Percentiles rank a stretch among this genome's conserved stretches.
Conservation (phyloP, 768 basidiomycete species). For the Hypholoma fasciculare region DNA sequence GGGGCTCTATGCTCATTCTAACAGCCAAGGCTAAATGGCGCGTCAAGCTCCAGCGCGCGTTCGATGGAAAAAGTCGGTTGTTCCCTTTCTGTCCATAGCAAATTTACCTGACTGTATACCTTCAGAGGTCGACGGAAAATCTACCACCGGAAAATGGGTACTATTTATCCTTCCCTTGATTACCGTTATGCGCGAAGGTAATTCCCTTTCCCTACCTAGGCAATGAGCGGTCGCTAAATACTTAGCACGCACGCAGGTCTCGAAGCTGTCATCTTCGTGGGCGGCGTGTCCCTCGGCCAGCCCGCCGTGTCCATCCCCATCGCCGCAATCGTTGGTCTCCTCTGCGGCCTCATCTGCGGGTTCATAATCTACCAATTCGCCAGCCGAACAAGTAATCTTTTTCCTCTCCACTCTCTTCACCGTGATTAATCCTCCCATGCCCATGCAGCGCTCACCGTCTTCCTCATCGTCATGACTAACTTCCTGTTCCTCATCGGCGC, state of each 20-base stretch:
- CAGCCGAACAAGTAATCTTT: slow-evolving; percentile 60
- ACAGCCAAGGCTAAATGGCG: slow-evolving; percentile 89
- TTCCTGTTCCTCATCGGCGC: slow-evolving; percentile 92
- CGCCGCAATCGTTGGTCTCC: slow-evolving; percentile 81
- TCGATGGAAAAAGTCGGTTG: slow-evolving; percentile 54
- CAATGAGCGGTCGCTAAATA: neutral
- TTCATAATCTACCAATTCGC: slow-evolving; percentile 80
- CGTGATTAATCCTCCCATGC: neutral
- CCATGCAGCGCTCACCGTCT: slow-evolving; percentile 67
- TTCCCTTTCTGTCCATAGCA: neutral
- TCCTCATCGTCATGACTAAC: slow-evolving; percentile 92
- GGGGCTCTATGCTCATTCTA: neutral
- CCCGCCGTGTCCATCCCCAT: slow-evolving; percentile 86
- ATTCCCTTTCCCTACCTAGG: neutral
- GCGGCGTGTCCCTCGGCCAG: slow-evolving; percentile 87
- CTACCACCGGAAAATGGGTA: slow-evolving; percentile 74
- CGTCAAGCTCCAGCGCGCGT: slow-evolving; percentile 80
- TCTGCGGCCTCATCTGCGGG: slow-evolving; percentile 75
- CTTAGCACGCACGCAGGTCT: slow-evolving; percentile 44
- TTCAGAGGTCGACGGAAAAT: slow-evolving; percentile 45
- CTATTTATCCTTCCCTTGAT: slow-evolving; percentile 89
- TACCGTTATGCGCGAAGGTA: slow-evolving; percentile 91
- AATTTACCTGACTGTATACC: neutral
- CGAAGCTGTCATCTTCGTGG: slow-evolving; percentile 92
- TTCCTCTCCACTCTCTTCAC: neutral